phyloP scores from a whole-genome alignment of 1,139 yeast genomes.

The Hyphopichia burtonii region DNA sequence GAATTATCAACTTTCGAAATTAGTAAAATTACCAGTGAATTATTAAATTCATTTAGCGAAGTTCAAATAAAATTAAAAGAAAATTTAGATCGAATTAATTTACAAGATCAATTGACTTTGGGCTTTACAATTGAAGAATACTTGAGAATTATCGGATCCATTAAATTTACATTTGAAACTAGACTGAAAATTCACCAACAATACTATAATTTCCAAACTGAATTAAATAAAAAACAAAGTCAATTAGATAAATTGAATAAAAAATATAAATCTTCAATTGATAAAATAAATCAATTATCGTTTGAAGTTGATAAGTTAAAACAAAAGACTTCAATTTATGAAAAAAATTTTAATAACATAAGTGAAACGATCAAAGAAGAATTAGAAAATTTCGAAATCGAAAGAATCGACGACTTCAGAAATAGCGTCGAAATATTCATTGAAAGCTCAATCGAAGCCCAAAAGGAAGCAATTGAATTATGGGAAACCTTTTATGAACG shows the following conservation, averaged over 20 bases:
- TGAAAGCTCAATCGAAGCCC: constrained; percentile 89
- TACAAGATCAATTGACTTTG: constrained; percentile 83
- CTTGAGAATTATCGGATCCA: constrained; percentile 71
- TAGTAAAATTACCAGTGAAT: constrained; percentile 60
- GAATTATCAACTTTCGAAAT: constrained; percentile 75
- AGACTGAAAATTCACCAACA: constrained; percentile 69
- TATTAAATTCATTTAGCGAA: constrained; percentile 59
- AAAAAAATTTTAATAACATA: constrained; percentile 58
- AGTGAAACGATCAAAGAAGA: constrained; percentile 69
- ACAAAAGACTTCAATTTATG: constrained; percentile 54
- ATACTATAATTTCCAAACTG: constrained; percentile 47
- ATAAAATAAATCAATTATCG: constrained; percentile 52
- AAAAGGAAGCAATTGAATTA: constrained; percentile 89
- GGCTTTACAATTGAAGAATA: constrained; percentile 91
- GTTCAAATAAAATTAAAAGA: constrained; percentile 73
- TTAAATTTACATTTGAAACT: constrained; percentile 72
- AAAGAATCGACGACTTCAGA: constrained; percentile 81
- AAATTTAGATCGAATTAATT: constrained; percentile 71
- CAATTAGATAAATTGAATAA: constrained; percentile 54
- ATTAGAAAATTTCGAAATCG: constrained; percentile 66
- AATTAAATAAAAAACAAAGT: constrained; percentile 45
- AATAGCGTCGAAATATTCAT: constrained; percentile 87
- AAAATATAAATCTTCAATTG: constrained; percentile 62
- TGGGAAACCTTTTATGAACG: constrained; percentile 87
- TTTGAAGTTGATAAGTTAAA: constrained; percentile 61